Conservation (phyloP, 2,329 filamentous ascomycete genomes). For the Didymella glomerata region DNA sequence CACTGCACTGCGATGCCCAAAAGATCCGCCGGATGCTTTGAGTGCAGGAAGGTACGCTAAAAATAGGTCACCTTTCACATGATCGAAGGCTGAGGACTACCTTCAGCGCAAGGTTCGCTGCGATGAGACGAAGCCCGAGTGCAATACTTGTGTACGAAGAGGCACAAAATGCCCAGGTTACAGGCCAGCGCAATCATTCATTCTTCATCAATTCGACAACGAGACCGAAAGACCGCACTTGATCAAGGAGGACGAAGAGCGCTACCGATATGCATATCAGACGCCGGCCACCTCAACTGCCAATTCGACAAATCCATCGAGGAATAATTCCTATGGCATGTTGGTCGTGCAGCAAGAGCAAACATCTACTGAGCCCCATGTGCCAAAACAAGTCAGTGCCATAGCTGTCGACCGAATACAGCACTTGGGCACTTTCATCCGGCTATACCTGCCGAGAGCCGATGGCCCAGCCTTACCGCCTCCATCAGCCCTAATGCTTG, state of each 20-base stretch:
- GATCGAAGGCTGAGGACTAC: conserved; percentile 16
- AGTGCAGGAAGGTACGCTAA: conserved; percentile 45
- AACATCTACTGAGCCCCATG: conserved; percentile 29
- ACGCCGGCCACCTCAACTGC: conserved; percentile 11
- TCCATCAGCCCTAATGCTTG: conserved; percentile 48
- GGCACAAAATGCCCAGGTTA: conserved; percentile 50
- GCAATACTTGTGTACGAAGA: conserved; percentile 45
- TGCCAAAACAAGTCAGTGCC: conserved; percentile 45
- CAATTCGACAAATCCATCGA: conserved; percentile 10
- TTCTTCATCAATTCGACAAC: conserved; percentile 46
- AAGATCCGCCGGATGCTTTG: conserved; percentile 48
- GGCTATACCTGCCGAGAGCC: conserved; percentile 42
- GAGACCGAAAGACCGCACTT: conserved; percentile 40
- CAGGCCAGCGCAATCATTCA: conserved; percentile 46
- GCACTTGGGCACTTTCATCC: conserved; percentile 45
- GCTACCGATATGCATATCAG: conserved; percentile 45
- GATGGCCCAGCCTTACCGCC: conserved; percentile 44
- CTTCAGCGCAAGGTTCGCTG: conserved; percentile 47
- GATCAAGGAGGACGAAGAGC: conserved; percentile 48
- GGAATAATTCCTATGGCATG: conserved; percentile 15
- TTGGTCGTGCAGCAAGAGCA: conserved; percentile 24
- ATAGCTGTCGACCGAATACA: conserved; percentile 49
- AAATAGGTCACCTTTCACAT: conserved; percentile 13
- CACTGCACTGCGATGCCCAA: conserved; percentile 44
- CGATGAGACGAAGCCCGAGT: conserved; percentile 49